Evolutionary conservation across 192 early-diverging fungal species (phyloP), one percentile per base, ranked within the genome.

Genomic region (Umbelopsis isabellina): DNA sequence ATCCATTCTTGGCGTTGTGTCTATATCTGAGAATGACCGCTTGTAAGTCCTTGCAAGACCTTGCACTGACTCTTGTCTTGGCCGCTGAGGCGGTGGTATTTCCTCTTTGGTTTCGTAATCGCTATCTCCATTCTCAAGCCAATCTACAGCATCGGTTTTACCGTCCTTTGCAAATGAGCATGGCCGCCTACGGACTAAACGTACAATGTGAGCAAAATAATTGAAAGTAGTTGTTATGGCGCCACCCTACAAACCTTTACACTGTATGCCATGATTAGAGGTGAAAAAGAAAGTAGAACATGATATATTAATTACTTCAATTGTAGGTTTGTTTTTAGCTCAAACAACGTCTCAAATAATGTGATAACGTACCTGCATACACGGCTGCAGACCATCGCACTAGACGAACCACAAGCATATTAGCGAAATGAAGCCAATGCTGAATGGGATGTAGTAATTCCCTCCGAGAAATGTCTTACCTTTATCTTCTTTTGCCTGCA

Each of bases 401-500:
- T 61, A 61, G 20, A 49, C 64, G 46, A 22, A 52, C 47, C 9
- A 20, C 33, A 70, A 30, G 21, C 18, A 37, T 37, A 37, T 20
- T 23, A 30, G n/a, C n/a, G 25, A 44, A 65, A 53, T 41, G 25
- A 44, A 20, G 25, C 33, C 47, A 68, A 55, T 12, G 21, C 7
- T 66, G 37, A 67, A 30, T 16, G 2, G 8, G 25, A 18, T 7
- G 33, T 0, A n/a, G 30, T 3, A 1, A 61, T 61, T 61, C 3
- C 66, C 13, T 7, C 55, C 20, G 45, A 6, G 6, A 7, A 13
- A 16, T 30, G 11, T 18, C 18, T 18, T 66, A 66, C 65, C 65
- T 66, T 66, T 18, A 66, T 66, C 65, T 66, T 66, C 25, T 66
- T 66, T 46, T 47, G 45, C 37, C 65, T 46, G 25, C 65, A 66